Conservation (phyloP, 768 basidiomycete species). For the Fistulinella prunicolor region DNA sequence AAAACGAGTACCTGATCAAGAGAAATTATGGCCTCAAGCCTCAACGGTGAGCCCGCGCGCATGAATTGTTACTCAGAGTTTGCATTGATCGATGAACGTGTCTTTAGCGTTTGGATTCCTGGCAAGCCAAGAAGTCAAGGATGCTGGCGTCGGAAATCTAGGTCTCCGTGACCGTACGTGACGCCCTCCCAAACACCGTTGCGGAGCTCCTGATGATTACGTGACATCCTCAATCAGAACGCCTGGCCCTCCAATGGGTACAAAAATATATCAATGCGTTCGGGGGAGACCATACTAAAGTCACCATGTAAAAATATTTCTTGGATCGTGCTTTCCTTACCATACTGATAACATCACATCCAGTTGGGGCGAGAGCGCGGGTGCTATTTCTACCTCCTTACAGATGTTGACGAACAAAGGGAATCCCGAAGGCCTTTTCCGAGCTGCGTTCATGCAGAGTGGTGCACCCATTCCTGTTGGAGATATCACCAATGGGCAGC, state of each 20-base stretch:
- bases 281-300: slow-evolving; percentile 51
- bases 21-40: not conserved
- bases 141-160: slow-evolving; percentile 43
- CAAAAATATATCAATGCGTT: slow-evolving; percentile 56
- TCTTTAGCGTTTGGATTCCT: slow-evolving; percentile 38
- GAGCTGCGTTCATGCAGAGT: slow-evolving; percentile 40
- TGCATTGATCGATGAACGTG: not conserved
- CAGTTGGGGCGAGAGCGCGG: slow-evolving; percentile 38
- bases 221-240: slow-evolving; percentile 15
- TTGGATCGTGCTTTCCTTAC: not conserved
- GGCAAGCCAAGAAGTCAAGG: slow-evolving; percentile 38
- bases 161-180: slow-evolving; percentile 46
- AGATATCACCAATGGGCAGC: slow-evolving; percentile 22
- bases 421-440: slow-evolving; percentile 24
- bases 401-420: slow-evolving; percentile 28
- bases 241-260: slow-evolving; percentile 49
- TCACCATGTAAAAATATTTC: slow-evolving; percentile 18
- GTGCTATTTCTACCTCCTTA: slow-evolving; percentile 32
- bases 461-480: slow-evolving; percentile 30
- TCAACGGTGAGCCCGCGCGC: slow-evolving; percentile 6
- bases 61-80: not conserved
- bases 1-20: not conserved
- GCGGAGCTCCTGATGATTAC: not conserved
- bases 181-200: not conserved
- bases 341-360: not conserved